These are phyloP conservation scores for Penicillium cataractarum DNA, from an alignment of 495 filamentous ascomycete genomes.

Conservation along the genomic window DNA sequence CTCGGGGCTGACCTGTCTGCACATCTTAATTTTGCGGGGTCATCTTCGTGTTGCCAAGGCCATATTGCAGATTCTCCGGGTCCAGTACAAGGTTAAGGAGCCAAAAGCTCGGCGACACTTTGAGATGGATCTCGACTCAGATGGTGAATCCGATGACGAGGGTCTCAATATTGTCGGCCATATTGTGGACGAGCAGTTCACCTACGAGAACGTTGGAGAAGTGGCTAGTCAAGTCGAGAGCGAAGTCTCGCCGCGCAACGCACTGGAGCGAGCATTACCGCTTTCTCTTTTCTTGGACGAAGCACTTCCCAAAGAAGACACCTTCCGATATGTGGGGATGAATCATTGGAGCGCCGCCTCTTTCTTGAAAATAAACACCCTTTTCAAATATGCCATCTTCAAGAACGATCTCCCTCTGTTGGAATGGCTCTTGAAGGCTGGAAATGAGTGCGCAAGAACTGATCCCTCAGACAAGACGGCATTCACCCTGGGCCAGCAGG, in stretches of 20 bases:
- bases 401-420: constrained; percentile 45
- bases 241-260: constrained; percentile 48
- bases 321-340: neutral
- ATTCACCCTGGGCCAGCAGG: constrained; percentile 22
- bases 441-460: constrained; percentile 30
- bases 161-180: constrained; percentile 47
- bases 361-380: constrained; percentile 1
- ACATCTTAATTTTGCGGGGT: constrained; percentile 63
- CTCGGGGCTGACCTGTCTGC: constrained; percentile 56
- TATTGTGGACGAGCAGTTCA: constrained; percentile 63
- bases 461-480: constrained; percentile 23
- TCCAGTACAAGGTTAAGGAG: constrained; percentile 61
- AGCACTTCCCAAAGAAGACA: neutral
- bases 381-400: constrained; percentile 41
- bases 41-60: constrained; percentile 62
- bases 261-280: constrained; percentile 42
- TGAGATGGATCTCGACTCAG: constrained; percentile 40
- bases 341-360: neutral
- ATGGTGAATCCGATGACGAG: constrained; percentile 38
- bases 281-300: constrained; percentile 39
- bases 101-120: constrained; percentile 47
- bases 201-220: constrained; percentile 70
- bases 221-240: constrained; percentile 65
- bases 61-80: constrained; percentile 66
- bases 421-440: constrained; percentile 48